These are phyloP conservation scores for Lentinula boryana DNA, from an alignment of 768 basidiomycete species.

Conservation along the genomic window DNA sequence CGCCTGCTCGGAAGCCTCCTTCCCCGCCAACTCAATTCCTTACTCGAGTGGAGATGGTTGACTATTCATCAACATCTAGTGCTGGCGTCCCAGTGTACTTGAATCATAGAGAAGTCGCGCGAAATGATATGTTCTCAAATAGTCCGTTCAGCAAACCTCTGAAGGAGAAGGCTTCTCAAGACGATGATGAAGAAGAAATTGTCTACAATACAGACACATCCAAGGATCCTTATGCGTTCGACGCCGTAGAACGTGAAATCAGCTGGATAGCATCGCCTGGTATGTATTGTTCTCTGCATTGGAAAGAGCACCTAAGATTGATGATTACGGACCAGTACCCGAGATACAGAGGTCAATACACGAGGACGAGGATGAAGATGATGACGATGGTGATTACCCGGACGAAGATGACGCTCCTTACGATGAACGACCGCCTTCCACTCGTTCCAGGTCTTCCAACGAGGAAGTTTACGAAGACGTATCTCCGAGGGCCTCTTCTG, in stretches of 20 bases:
- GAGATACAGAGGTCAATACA: conserved; percentile 61
- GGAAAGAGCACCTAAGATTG: neutral
- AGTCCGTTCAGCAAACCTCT: conserved; percentile 72
- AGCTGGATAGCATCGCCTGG: conserved; percentile 78
- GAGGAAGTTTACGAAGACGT: conserved; percentile 44
- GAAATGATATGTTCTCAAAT: conserved; percentile 54
- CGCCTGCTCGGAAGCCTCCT: conserved; percentile 35
- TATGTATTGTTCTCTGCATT: conserved; percentile 26
- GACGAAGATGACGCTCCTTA: conserved; percentile 27
- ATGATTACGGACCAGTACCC: conserved; percentile 32
- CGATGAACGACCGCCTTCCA: conserved; percentile 46
- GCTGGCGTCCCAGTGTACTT: conserved; percentile 46
- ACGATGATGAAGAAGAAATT: conserved; percentile 67
- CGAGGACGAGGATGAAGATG: conserved; percentile 50
- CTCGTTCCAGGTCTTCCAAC: conserved; percentile 35
- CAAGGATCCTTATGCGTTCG: conserved; percentile 37
- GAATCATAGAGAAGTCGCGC: conserved; percentile 39
- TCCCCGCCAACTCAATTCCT: conserved; percentile 34
- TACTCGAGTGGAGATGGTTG: conserved; percentile 33
- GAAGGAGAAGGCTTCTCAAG: conserved; percentile 50
- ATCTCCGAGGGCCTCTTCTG: conserved; percentile 51
- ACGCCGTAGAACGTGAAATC: conserved; percentile 50
- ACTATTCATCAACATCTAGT: conserved; percentile 34
- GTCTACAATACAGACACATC: conserved; percentile 29
- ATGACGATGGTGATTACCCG: conserved; percentile 34